phyloP scores from a whole-genome alignment of 495 filamentous ascomycete genomes.

The Aspergillus hancockii region DNA sequence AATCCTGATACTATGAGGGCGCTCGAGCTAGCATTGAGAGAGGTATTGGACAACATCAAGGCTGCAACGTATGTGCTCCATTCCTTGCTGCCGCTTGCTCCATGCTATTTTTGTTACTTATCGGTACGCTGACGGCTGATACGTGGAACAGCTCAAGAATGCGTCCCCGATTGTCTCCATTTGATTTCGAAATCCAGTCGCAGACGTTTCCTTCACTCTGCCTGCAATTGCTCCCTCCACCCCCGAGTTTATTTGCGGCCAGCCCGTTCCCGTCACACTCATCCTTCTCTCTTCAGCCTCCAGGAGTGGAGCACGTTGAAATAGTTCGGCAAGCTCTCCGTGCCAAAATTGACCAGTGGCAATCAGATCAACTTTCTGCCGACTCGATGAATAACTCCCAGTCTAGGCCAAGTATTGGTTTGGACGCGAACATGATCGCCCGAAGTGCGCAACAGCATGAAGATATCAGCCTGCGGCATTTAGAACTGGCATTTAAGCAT shows the following conservation, averaged over 20 bases:
- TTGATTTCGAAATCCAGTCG: slow-evolving; percentile 79
- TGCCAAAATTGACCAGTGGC: slow-evolving; percentile 66
- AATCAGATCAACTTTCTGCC: slow-evolving; percentile 37
- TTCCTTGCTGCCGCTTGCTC: not conserved
- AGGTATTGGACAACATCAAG: slow-evolving; percentile 74
- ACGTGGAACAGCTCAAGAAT: slow-evolving; percentile 29
- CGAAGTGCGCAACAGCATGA: slow-evolving; percentile 56
- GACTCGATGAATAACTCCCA: slow-evolving; percentile 28
- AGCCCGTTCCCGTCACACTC: slow-evolving; percentile 68
- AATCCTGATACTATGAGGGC: slow-evolving; percentile 73
- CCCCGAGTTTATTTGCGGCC: slow-evolving; percentile 70
- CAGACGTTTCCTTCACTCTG: slow-evolving; percentile 81
- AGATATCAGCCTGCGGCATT: slow-evolving; percentile 62
- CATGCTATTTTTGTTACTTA: not conserved
- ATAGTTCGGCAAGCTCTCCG: slow-evolving; percentile 65
- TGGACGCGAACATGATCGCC: slow-evolving; percentile 44
- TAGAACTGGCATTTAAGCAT: slow-evolving; percentile 67
- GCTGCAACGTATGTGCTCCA: slow-evolving; percentile 69
- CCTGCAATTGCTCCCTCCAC: slow-evolving; percentile 75
- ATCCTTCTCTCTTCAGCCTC: slow-evolving; percentile 75
- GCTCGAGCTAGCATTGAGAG: slow-evolving; percentile 79
- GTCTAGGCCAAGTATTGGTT: slow-evolving; percentile 22
- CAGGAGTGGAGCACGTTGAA: slow-evolving; percentile 68
- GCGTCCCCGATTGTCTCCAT: slow-evolving; percentile 55
- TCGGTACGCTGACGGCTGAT: slow-evolving; percentile 7